These are phyloP conservation scores for Cyclocybe aegerita DNA, from an alignment of 768 basidiomycete genomes.

Conservation along the genomic window DNA sequence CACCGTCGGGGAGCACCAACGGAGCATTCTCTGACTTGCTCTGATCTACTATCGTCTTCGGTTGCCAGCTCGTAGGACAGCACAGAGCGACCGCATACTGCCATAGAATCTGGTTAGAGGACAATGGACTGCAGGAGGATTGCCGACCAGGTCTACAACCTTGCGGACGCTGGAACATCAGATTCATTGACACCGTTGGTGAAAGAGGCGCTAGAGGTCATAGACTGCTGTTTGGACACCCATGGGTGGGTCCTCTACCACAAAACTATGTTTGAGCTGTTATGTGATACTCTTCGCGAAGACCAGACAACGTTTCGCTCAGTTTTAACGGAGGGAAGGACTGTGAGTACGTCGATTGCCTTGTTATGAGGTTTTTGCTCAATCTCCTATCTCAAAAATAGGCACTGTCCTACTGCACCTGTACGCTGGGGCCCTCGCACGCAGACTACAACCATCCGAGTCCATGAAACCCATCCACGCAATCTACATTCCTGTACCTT, in stretches of 20 bases:
- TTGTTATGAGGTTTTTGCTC: not conserved
- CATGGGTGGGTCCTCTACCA: constrained; percentile 67
- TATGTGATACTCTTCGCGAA: constrained; percentile 27
- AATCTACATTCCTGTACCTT: constrained; percentile 88
- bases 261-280: constrained; percentile 10
- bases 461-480: constrained; percentile 52
- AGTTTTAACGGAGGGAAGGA: constrained; percentile 99
- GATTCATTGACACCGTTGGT: constrained; percentile 61
- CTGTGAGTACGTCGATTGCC: constrained; percentile 55
- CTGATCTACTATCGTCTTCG: not conserved
- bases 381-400: constrained; percentile 27
- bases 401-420: constrained; percentile 96
- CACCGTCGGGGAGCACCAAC: not conserved
- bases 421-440: constrained; percentile 70
- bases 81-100: too few relatives aligned
- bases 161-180: constrained; percentile 45
- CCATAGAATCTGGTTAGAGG: not conserved
- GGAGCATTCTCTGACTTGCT: too few relatives aligned
- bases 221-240: constrained; percentile 72
- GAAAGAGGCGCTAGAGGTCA: constrained; percentile 78
- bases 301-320: constrained; percentile 71
- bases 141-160: constrained; percentile 57
- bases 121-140: constrained; percentile 52
- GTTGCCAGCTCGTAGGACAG: not conserved
- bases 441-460: constrained; percentile 31